phyloP scores from a whole-genome alignment of 1,139 yeast genomes.

The Yamadazyma sp. region DNA sequence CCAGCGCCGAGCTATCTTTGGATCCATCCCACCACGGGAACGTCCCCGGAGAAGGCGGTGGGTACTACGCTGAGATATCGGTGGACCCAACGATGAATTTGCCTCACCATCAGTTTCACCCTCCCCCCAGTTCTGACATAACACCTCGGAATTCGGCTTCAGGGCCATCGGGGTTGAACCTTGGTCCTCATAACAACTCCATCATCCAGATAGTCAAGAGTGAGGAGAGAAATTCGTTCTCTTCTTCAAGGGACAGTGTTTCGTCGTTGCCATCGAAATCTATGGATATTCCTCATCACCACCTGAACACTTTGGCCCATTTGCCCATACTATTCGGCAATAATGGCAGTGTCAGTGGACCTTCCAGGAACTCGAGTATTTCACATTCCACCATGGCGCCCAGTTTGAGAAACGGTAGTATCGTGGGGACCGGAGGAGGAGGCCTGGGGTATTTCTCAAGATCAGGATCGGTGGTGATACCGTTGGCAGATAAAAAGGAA shows the following conservation, averaged over 20 bases:
- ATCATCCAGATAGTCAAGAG: slow-evolving; percentile 45
- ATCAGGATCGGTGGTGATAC: slow-evolving; percentile 48
- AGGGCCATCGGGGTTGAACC: slow-evolving; percentile 9
- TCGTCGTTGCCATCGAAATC: slow-evolving; percentile 48
- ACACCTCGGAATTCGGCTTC: slow-evolving; percentile 41
- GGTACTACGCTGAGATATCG: slow-evolving; percentile 47
- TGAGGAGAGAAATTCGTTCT: slow-evolving; percentile 36
- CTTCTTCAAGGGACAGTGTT: slow-evolving; percentile 41
- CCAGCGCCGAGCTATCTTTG: slow-evolving; percentile 28
- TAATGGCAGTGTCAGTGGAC: slow-evolving; percentile 44
- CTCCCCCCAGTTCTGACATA: slow-evolving; percentile 28
- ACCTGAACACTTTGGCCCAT: slow-evolving; percentile 43
- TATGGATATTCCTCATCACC: slow-evolving; percentile 53
- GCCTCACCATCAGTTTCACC: slow-evolving; percentile 47
- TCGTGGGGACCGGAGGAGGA: slow-evolving; percentile 23
- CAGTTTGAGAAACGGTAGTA: slow-evolving; percentile 43
- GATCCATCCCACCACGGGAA: slow-evolving; percentile 38
- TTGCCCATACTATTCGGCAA: slow-evolving; percentile 47
- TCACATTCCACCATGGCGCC: slow-evolving; percentile 39
- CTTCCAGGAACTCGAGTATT: slow-evolving; percentile 42
- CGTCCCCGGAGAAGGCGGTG: slow-evolving; percentile 38
- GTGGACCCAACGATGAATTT: slow-evolving; percentile 51
- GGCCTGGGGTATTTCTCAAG: slow-evolving; percentile 40
- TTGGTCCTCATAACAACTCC: slow-evolving; percentile 34
- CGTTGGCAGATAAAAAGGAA: slow-evolving; percentile 33